Evolutionary conservation across 805 yeast species (phyloP).

Genomic region (Schwanniomyces pseudopolymorphus): DNA sequence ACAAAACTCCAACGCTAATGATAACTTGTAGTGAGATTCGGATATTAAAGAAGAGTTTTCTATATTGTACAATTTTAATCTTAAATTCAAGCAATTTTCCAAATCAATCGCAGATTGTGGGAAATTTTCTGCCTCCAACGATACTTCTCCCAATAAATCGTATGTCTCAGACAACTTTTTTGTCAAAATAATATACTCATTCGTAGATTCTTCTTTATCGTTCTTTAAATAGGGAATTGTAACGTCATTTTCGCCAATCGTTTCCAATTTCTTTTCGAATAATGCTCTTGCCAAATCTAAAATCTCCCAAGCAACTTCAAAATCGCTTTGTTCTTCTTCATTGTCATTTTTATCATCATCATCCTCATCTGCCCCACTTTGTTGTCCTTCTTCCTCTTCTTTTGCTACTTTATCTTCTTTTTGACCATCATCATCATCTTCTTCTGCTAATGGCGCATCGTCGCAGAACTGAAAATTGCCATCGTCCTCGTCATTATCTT

Average conservation of each 20-base stretch:
- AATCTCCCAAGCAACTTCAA: constrained; percentile 87
- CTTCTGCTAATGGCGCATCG: constrained; percentile 22
- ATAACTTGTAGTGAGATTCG: constrained; percentile 78
- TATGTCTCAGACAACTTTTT: constrained; percentile 69
- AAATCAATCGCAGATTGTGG: constrained; percentile 74
- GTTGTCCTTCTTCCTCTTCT: constrained; percentile 29
- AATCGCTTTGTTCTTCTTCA: constrained; percentile 59
- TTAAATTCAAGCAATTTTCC: constrained; percentile 52
- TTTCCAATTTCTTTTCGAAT: constrained; percentile 48
- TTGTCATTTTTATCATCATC: constrained; percentile 16
- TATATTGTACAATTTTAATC: constrained; percentile 50
- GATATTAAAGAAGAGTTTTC: constrained; percentile 58
- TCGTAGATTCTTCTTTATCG: constrained; percentile 28
- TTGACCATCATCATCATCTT: constrained; percentile 16
- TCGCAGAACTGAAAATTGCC: constrained; percentile 29
- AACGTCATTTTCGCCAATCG: constrained; percentile 4
- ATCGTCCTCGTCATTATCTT: constrained; percentile 20
- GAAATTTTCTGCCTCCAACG: constrained; percentile 87
- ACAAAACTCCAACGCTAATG: constrained; percentile 74
- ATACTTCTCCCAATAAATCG: constrained; percentile 84
- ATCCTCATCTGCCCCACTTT: constrained; percentile 44
- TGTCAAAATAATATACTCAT: constrained; percentile 35
- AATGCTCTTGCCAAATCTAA: constrained; percentile 74
- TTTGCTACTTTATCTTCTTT: constrained; percentile 16
- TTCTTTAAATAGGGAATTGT: constrained; percentile 28